Evolutionary conservation across 768 basidiomycete species (phyloP), one percentile per base, ranked within the genome.

Genomic region (Cubamyces sp.): DNA sequence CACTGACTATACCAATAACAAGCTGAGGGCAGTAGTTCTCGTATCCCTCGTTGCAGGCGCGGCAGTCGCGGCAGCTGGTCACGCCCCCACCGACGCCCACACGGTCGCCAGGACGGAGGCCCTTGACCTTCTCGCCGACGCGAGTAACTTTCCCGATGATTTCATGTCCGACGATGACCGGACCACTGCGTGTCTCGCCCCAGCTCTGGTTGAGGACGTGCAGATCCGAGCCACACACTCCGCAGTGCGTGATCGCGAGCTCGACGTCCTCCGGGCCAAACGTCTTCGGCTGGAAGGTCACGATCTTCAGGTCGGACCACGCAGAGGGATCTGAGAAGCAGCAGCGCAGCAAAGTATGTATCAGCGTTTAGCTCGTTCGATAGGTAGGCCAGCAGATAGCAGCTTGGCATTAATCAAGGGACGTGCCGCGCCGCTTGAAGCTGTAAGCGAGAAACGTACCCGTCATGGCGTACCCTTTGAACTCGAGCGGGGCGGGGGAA

Each of bases 21-120:
- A 39, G 81, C 21, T 82, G 67, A 3, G 73, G 74, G 68, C 86
- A 88, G 68, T 88, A 86, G 58, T 86, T 79, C 73, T 85, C 85
- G 60, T 81, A 79, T 57, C 81, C 77, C 9, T 72, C 67, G 30
- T 79, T 79, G 75, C 86, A 87, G 28, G 73, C 71, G 9, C 76
- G 66, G 69, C 84, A 86, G 14, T 74, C 55, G 57, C 78, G 70
- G 75, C 86, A 88, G 21, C 81, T 79, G 54, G 78, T 77, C 30
- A 83, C 81, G 60, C 84, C 84, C 19, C 72, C 76, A 14, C 79
- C 78, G 9, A 81, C 78, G 46, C 87, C 87, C 64, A 80, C 86
- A 12, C 81, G 71, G 70, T 87, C 82, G 37, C 86, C 86, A 7
- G 82, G 77, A n/a, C 61, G 61, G 74, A 87, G 75, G 51, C 78